Conservation (phyloP, 352 stramenopile species). For the Labyrinthula sp. region DNA sequence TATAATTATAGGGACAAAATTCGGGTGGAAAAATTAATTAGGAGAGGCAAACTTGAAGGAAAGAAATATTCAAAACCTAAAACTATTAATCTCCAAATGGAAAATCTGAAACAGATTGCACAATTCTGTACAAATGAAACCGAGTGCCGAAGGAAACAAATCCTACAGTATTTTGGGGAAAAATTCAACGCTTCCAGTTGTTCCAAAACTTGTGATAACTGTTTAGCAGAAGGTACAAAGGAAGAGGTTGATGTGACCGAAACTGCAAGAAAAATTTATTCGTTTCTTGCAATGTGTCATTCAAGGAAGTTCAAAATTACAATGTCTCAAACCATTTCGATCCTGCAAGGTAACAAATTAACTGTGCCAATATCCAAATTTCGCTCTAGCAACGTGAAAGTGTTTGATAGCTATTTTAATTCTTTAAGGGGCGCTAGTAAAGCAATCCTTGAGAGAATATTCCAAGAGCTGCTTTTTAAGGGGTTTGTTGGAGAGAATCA, state of each 20-base stretch:
- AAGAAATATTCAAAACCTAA: background rate
- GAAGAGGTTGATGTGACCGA: slow-evolving; percentile 12
- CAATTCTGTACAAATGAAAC: slow-evolving; percentile 12
- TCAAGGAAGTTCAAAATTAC: no score
- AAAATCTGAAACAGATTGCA: slow-evolving; percentile 11
- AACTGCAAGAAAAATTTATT: no score
- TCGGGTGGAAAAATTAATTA: slow-evolving; percentile 25
- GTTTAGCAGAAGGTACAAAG: slow-evolving; percentile 21
- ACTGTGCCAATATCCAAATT: no score
- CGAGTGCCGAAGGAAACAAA: slow-evolving; percentile 16
- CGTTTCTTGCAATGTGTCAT: no score
- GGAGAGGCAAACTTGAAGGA: background rate
- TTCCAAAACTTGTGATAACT: slow-evolving; percentile 66
- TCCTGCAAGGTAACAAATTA: no score
- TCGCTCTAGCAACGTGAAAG: no score
- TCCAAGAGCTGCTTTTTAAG: no score
- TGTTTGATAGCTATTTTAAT: no score
- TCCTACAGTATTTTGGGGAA: slow-evolving; percentile 18
- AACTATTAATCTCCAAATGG: slow-evolving; percentile 9
- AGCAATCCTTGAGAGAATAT: no score
- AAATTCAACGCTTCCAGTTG: slow-evolving; percentile 35
- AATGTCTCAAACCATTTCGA: no score
- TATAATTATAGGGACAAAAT: slow-evolving; percentile 50
- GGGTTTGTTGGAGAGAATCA: no score
- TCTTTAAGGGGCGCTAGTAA: no score